A percentile compares a stretch with the other conserved stretches of the same genome.
Conservation (phyloP, 768 basidiomycete genomes). For the Amylocystis lapponica region DNA sequence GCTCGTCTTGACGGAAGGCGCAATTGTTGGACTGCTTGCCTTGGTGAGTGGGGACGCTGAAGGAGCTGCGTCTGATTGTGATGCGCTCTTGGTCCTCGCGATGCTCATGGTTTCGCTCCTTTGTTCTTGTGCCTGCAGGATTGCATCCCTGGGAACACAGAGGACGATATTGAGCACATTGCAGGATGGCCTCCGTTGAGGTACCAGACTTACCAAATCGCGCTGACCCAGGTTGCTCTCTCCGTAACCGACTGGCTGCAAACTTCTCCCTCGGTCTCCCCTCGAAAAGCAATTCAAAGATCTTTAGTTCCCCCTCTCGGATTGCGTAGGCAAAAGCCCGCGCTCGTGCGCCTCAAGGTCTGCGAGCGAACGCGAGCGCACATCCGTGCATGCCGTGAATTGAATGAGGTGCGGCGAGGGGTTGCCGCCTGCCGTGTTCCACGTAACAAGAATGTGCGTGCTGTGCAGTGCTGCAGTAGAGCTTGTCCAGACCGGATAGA, state of each 20-base stretch:
- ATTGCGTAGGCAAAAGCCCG: constrained; percentile 31
- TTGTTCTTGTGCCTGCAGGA: constrained; percentile 38
- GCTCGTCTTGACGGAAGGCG: background rate
- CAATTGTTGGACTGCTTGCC: background rate
- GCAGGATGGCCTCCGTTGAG: too few species aligned
- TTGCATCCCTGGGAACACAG: constrained; percentile 50
- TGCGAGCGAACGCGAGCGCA: constrained; percentile 47
- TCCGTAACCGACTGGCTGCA: constrained; percentile 56
- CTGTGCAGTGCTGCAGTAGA: constrained; percentile 36
- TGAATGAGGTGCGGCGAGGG: constrained; percentile 41
- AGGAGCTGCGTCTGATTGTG: background rate
- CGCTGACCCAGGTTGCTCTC: constrained; percentile 68
- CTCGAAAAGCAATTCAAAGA: constrained; percentile 64
- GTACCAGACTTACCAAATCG: constrained; percentile 59
- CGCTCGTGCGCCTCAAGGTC: constrained; percentile 42
- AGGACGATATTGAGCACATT: too few species aligned
- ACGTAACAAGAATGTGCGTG: constrained; percentile 43
- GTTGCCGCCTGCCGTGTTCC: constrained; percentile 35
- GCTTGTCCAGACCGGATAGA: constrained; percentile 43
- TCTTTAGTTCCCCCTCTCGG: constrained; percentile 38
- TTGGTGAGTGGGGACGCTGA: background rate
- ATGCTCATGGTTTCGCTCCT: constrained; percentile 5
- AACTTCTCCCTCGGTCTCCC: constrained; percentile 50
- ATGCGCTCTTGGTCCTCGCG: constrained; percentile 11
- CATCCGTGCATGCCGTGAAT: constrained; percentile 51